phyloP scores from a whole-genome alignment of 148 eudicot species.

The Drosera capensis region DNA sequence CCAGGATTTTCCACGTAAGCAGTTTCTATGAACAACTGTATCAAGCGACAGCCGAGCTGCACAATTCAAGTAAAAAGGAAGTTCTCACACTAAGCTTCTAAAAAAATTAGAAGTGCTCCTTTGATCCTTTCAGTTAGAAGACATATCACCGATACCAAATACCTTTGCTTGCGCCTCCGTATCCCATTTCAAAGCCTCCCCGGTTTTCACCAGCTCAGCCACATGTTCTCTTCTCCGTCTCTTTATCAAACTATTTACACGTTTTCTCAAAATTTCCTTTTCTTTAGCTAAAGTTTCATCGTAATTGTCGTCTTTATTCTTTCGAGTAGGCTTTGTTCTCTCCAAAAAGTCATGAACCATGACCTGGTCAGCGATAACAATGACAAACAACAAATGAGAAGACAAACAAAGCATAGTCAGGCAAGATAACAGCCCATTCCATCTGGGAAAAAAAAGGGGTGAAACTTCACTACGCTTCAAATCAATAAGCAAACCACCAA shows the following conservation, averaged over 20 bases:
- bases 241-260: constrained; percentile 58
- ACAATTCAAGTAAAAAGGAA: constrained; percentile 13
- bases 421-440: background rate
- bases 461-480: too few relatives aligned
- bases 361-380: constrained; percentile 39
- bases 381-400: background rate
- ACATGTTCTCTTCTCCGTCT: constrained; percentile 45
- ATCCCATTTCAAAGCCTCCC: constrained; percentile 64
- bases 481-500: too few relatives aligned
- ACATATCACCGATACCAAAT: background rate
- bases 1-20: constrained; percentile 69
- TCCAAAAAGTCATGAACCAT: constrained; percentile 68
- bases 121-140: too few relatives aligned
- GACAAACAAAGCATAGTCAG: constrained; percentile 1
- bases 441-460: too few relatives aligned
- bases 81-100: background rate
- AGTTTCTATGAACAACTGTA: constrained; percentile 63
- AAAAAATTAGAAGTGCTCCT: too few relatives aligned
- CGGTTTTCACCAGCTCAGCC: constrained; percentile 47
- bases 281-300: constrained; percentile 37
- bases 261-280: constrained; percentile 42
- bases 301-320: constrained; percentile 21
- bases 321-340: constrained; percentile 40
- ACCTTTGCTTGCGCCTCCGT: constrained; percentile 84
- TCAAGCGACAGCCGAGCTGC: constrained; percentile 81